Evolutionary conservation across 148 eudicot genomes (phyloP), one percentile per base, ranked within the genome.

Genomic region (Gaultheria prostrata): DNA sequence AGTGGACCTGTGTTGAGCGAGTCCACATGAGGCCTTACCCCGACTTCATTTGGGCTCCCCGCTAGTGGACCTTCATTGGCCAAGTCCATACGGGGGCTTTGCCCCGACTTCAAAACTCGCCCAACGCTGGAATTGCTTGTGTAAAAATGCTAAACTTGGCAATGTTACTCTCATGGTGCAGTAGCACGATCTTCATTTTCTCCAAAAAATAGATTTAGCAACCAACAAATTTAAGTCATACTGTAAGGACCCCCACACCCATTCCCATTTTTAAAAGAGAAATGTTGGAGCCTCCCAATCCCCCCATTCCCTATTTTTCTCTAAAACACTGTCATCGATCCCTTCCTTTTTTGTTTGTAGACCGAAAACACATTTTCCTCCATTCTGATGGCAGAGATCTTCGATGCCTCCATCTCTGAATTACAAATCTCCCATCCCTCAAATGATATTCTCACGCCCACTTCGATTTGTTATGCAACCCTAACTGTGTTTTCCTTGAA

Each of bases 401-500:
- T 6, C 6, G 32, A 65, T 65, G 33, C 71, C 71, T 65, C 33
- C 33, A 65, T 26, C 71, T 65, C 69, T 65, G 33, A 63, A 3
- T 63, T 28, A 24, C 6, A 12, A 28, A 65, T 65, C 33, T 6
- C 15, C 17, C 71, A 67, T 67, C 39, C 35, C 18, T 43, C 30
- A 63, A 48, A 35, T 9, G 26, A 61, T 14, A 51, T 24, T 17
- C 12, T 13, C 48, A 9, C 24, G 2, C 5, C 26, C 54, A 6
- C 24, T 35, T 17, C 43, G n/a, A 8, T 12, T 43, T 18, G 33
- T 35, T 67, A 28, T 67, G 30, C 18, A 67, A 30, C 35, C 18
- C 72, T 67, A 35, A 33, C 51, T 21, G 17, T 80, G 39, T 72
- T 65, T 49, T 59, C 12, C 73, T n/a, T 54, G 45, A 76, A 78